Percentiles rank a stretch among this genome's conserved stretches.
Conservation (phyloP, 768 basidiomycete species). For the Boletus huronensis region DNA sequence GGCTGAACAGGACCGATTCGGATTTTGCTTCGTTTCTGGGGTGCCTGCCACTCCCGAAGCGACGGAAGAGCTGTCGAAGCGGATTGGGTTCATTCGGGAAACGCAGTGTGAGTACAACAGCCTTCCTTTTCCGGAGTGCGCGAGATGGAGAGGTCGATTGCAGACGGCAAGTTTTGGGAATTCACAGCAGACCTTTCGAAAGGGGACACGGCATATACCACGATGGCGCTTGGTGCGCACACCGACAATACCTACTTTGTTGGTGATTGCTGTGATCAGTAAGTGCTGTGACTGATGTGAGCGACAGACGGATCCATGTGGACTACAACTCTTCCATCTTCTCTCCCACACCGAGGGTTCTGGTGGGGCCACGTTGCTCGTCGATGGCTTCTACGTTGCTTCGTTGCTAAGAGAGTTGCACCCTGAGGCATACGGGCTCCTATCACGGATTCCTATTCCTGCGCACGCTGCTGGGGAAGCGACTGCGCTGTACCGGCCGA, state of each 20-base stretch:
- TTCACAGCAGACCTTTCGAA: conserved; percentile 89
- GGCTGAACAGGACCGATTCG: conserved; percentile 67
- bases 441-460: conserved; percentile 67
- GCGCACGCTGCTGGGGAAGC: conserved; percentile 88
- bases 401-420: conserved; percentile 69
- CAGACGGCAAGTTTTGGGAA: conserved; percentile 96
- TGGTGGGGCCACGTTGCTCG: conserved; percentile 88
- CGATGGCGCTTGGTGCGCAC: conserved; percentile 81
- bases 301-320: conserved; percentile 82
- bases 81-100: conserved; percentile 86
- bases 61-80: conserved; percentile 71
- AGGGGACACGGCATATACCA: conserved; percentile 94
- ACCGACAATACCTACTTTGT: conserved; percentile 64
- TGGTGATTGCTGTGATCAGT: conserved; percentile 4
- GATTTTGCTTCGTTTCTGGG: conserved; percentile 83
- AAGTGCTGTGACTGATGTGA: conserved; percentile 12
- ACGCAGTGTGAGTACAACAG: conserved; percentile 54
- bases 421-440: conserved; percentile 64
- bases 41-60: conserved; percentile 79
- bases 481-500: conserved; percentile 51
- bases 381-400: conserved; percentile 93
- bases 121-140: conserved; percentile 1
- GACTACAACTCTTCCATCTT: conserved; percentile 94
- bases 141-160: conserved; percentile 35
- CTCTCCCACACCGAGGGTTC: conserved; percentile 76